Conservation (phyloP, 169 alveolate genomes). For the Cryptosporidium xiaoi region DNA sequence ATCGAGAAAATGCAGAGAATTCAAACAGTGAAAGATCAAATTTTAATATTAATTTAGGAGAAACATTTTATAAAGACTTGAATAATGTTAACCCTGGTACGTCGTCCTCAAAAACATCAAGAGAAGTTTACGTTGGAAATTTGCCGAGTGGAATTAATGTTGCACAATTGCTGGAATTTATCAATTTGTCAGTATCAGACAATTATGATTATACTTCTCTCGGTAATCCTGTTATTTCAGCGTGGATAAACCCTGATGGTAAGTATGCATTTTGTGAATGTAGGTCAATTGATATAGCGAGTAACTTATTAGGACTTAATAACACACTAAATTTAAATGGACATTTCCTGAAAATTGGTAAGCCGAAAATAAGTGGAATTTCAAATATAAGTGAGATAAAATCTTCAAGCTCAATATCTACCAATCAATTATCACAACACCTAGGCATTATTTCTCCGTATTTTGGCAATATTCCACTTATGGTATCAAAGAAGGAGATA, state of each 20-base stretch:
- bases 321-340: conserved; percentile 70
- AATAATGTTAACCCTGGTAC: too few species aligned
- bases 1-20: too few species aligned
- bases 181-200: conserved; percentile 83
- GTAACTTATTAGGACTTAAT: conserved; percentile 78
- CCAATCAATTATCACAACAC: conserved; percentile 1
- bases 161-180: conserved; percentile 82
- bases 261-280: conserved; percentile 95
- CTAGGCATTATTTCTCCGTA: conserved; percentile 32
- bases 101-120: conserved; percentile 76
- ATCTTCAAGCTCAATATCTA: neutral
- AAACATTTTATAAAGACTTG: too few species aligned
- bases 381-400: neutral
- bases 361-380: conserved; percentile 40
- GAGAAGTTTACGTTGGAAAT: conserved; percentile 88
- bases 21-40: too few species aligned
- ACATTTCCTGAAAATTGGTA: conserved; percentile 52
- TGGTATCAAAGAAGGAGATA: conserved; percentile 18
- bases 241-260: conserved; percentile 95
- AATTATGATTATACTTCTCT: neutral
- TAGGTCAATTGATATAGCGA: conserved; percentile 94
- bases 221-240: conserved; percentile 89
- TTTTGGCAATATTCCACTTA: conserved; percentile 37
- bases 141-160: conserved; percentile 85
- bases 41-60: too few species aligned